Base-by-base conservation (phyloP, 1,284 basidiomycete species). In the Serendipita sp. region DNA sequence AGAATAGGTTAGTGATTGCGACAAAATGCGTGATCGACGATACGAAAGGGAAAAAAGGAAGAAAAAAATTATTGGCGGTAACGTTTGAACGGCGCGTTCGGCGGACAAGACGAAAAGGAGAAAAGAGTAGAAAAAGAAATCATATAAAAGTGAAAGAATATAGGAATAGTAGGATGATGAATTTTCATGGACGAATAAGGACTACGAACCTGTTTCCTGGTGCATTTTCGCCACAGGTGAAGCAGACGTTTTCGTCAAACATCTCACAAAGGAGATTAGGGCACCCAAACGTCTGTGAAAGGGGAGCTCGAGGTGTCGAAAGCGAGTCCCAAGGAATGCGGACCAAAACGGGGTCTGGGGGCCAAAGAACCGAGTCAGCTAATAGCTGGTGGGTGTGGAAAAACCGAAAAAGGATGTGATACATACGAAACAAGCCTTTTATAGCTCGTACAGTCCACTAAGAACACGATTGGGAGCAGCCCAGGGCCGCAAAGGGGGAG, bases 221-320 rank as follows among this genome's bases (percentile, higher is more conserved):
- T 67, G 85, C 76, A 64, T 79, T 79, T 71, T 79, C 81, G 64
- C 84, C 82, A 69, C 85, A 88, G 62, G 79, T 75, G 64, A 88
- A 77, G 70, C 85, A 88, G 69, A 83, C 77, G 75, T 88, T 85
- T 77, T 86, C 82, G 72, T 58, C 53, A 58, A 85, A 87, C 85
- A 88, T 88, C 26, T 32, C 53, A 8, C 32, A 30, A 30, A n/a
- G 15, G 13, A 41, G 38, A 41, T 0, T 13, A 41, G 38, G 38
- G 5, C 38, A 34, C 34, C 34, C n/a, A 34, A 10, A 22, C 12
- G 26, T 58, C 34, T 58, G 53, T 32, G 10, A 29, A n/a, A 32
- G 26, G 8, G 53, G 15, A 58, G 15, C 32, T 58, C 32, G 29
- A 35, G n/a, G 38, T 41, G 53, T 30, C 53, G 53, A 58, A 30